Base-by-base conservation (phyloP, 495 filamentous ascomycete genomes). In the Xylaria grammica region DNA sequence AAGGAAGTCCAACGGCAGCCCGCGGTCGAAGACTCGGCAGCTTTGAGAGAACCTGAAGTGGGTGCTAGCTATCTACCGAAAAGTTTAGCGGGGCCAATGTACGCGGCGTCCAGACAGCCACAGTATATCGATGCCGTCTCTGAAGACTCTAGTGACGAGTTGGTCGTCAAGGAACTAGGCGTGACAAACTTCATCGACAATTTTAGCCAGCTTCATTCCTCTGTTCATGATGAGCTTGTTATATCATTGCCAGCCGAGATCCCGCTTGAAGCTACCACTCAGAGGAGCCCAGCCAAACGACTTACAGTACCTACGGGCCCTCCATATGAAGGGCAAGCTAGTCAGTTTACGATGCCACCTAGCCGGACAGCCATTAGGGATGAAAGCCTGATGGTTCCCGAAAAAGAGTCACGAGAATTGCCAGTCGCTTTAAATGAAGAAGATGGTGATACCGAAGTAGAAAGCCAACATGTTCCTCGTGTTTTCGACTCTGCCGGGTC, bases 81-180 rank as follows among this genome's bases (percentile, higher is more conserved):
- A 60, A 48, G 8, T 29, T 20, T 9, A 20, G 11, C 13, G 26
- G n/a, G 8, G n/a, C 26, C 26, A 13, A 10, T 7, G n/a, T 22
- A 19, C 11, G 24, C 40, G 19, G 7, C 30, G 19, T 9, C 19
- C 9, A 22, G 0, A 3, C 29, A 27, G 0, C 58, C 32, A 15
- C 45, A 27, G 32, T 50, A 36, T 40, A 27, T 60, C n/a, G 45
- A 60, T 22, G 40, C 58, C 27, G 13, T 51, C 10, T 27, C 42
- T 11, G 57, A 60, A 29, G 32, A 40, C 19, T 60, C 45, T 29
- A 45, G 50, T 40, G 58, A 50, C 40, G 30, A 51, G 7, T 38
- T 51, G 15, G 22, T 51, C 15, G 27, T 48, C 6, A 29, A 49
- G 4, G 27, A 60, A 22, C 29, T 4, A 4, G 32, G 19, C 30